Base-by-base conservation (phyloP, 2,329 filamentous ascomycete genomes). In the Venturia oleaginea region DNA sequence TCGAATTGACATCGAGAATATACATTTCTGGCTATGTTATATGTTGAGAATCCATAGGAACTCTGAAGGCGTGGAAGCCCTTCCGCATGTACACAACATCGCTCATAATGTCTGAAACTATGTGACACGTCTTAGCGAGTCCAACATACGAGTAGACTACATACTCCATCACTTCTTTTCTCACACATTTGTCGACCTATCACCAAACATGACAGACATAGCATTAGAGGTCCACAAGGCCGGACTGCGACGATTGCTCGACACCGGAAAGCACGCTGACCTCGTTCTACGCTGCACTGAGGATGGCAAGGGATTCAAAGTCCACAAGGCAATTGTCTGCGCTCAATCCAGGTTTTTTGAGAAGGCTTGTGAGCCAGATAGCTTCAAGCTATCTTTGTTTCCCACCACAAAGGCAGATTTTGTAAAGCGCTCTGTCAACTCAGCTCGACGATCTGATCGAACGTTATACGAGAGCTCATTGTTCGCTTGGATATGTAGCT, bases 201-300 rank as follows among this genome's bases (percentile, higher is more conserved):
- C 42, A n/a, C 6, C 42, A 43, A 43, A 13, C 17, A 43, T 43
- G 42, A 43, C 42, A 43, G 42, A 43, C n/a, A n/a, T 5, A 19
- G 13, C 42, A 43, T 22, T 43, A 17, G 17, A n/a, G 17, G 42
- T 17, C 42, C 42, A n/a, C n/a, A 43, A 22, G n/a, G 42, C 42
- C 17, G 42, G 42, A 43, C 42, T 43, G 4, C 42, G 17, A n/a
- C 42, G 42, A 4, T n/a, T 57, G 70, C 66, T 57, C 24, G 19
- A 57, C 4, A 17, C 32, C 17, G 22, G 19, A 57, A 37, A 30
- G 22, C 51, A 57, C 24, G 13, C 51, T 30, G 51, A 57, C 32
- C 51, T 57, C 24, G 51, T 57, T 17, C 24, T 57, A n/a, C 24
- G 27, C 11, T 57, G 51, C 51, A 30, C 51, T 19, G 42, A 43